Evolutionary conservation across 768 basidiomycete genomes (phyloP), one percentile per base, ranked within the genome.

Genomic region (Naganishia vaughanmartiniae): DNA sequence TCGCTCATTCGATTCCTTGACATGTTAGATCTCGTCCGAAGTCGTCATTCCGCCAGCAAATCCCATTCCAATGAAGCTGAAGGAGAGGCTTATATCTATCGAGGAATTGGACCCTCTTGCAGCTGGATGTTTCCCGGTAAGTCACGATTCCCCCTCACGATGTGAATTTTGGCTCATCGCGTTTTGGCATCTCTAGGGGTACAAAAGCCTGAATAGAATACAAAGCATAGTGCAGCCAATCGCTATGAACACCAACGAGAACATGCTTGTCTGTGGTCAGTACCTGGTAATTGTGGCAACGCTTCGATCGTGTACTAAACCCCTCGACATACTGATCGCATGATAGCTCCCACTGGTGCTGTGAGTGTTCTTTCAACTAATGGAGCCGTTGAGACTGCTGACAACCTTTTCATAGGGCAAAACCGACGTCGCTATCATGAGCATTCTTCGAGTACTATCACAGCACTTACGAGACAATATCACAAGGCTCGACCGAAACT

Each of bases 391-490:
- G 66, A 56, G 31, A 53, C 71, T 12, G 26, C 69, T 73, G 19
- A 66, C 42, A 66, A 36, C 7, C 21, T 15, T 30, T 54, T 21
- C 60, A 4, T 7, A 63, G 93, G 96, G 96, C 81, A 99, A 99
- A 91, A 99, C 96, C 0, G 96, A 99, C 81, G 90, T 99, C 0
- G 96, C 96, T 0, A 90, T 98, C 87, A 85, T 99, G 77, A 86
- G 92, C 3, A 89, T 99, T 72, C 86, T 99, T 56, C 90, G 93
- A 34, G 90, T 94, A 33, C 83, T 98, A 55, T 83, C 88, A 58
- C 92, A 93, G 75, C 86, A 95, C 79, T 4, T 69, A 30, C 65
- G 72, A 19, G 45, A 54, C 3, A 65, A 79, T 67, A 54, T 79
- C 76, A 63, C 36, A 15, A 42, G 42, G 46, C 19, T 63, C 60